Conservation (phyloP, 169 alveolate species). For the Eimeria tenella region DNA sequence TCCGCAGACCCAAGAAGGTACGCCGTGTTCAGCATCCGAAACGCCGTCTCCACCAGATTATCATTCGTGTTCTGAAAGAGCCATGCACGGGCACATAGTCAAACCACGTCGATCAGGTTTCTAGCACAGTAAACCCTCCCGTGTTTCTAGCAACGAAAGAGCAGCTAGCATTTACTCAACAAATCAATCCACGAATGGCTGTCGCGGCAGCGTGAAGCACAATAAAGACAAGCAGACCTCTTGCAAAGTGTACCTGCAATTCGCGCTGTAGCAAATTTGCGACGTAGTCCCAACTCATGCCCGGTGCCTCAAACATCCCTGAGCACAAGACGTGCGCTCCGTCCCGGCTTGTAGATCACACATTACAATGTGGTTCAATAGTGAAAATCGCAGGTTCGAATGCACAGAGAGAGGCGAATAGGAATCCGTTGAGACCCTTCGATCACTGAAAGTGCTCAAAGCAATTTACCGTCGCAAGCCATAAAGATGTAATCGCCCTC, state of each 20-base stretch:
- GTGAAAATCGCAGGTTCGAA: neutral
- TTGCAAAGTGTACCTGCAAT: neutral
- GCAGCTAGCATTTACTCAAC: neutral
- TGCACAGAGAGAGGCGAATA: neutral
- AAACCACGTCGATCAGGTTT: neutral
- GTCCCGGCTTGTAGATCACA: no score
- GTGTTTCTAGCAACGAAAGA: neutral
- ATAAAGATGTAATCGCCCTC: slow-evolving; percentile 66
- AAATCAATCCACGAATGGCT: neutral
- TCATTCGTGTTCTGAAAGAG: slow-evolving; percentile 19
- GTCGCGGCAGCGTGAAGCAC: neutral
- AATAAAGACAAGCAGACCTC: neutral
- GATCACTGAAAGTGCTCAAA: neutral
- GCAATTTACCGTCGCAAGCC: slow-evolving; percentile 70
- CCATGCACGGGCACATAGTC: neutral
- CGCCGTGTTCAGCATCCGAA: slow-evolving; percentile 11
- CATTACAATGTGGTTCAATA: no score
- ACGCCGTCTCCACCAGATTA: slow-evolving; percentile 34
- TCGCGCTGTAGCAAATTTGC: slow-evolving; percentile 50
- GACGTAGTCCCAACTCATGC: slow-evolving; percentile 69
- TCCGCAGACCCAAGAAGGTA: slow-evolving; percentile 27
- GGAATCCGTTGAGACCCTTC: no score
- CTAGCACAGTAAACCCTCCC: neutral
- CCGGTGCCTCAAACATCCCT: slow-evolving; percentile 74
- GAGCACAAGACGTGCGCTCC: neutral